Conservation (phyloP, 1,139 yeast species). For the Pichia kudriavzevii region DNA sequence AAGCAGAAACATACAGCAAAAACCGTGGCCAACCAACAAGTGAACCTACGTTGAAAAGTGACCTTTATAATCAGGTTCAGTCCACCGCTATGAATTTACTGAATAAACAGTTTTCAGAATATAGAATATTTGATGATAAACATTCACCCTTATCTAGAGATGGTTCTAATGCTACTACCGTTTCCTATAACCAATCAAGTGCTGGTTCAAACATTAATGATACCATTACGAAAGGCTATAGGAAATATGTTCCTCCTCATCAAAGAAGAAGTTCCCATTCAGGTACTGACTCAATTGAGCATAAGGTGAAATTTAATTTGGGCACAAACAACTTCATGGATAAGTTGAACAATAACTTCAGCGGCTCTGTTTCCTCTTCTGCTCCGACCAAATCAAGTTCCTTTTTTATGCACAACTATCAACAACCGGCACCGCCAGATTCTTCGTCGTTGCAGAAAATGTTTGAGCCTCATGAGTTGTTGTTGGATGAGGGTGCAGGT, state of each 20-base stretch:
- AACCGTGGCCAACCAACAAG: too few relatives aligned
- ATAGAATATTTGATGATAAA: conserved; percentile 14
- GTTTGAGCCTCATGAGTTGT: conserved; percentile 27
- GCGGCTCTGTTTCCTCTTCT: conserved; percentile 31
- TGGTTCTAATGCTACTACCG: conserved; percentile 19
- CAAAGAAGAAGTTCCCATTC: conserved; percentile 34
- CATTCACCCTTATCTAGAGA: conserved; percentile 20
- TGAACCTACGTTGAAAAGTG: conserved; percentile 2
- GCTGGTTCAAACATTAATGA: conserved; percentile 21
- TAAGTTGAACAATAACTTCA: conserved; percentile 19
- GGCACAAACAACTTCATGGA: too few relatives aligned
- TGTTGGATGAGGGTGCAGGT: conserved; percentile 25
- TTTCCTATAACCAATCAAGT: conserved; percentile 21
- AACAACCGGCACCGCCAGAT: too few relatives aligned
- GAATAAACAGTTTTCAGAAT: conserved; percentile 21
- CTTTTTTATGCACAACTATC: too few relatives aligned
- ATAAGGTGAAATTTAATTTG: conserved; percentile 3
- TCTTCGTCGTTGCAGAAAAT: neutral
- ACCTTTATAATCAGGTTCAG: conserved; percentile 7
- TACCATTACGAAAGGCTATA: conserved; percentile 15
- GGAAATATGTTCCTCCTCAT: conserved; percentile 41
- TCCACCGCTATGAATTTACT: conserved; percentile 16
- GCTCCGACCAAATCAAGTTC: conserved; percentile 34
- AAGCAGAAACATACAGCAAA: too few relatives aligned
- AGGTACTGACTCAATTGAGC: conserved; percentile 16